These are phyloP conservation scores for Rhinocladiella similis DNA, from an alignment of 2,329 filamentous ascomycete genomes.

Conservation along the genomic window DNA sequence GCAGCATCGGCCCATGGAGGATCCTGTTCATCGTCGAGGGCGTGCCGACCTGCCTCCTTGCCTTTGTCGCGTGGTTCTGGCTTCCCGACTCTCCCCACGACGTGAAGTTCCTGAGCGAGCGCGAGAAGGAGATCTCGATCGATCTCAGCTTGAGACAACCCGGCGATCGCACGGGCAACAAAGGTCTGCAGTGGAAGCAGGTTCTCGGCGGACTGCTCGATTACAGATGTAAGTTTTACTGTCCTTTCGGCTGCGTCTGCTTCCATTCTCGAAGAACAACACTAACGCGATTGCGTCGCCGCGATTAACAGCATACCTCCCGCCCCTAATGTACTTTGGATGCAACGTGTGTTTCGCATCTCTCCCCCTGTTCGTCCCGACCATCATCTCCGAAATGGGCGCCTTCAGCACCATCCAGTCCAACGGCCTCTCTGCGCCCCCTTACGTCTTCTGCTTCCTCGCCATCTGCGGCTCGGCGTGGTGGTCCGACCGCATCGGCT, in stretches of 20 bases:
- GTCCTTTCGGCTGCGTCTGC: slow-evolving; percentile 13
- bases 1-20: slow-evolving; percentile 62
- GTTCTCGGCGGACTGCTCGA: slow-evolving; percentile 47
- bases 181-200: slow-evolving; percentile 47
- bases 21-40: slow-evolving; percentile 67
- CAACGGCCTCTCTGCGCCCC: slow-evolving; percentile 71
- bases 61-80: slow-evolving; percentile 54
- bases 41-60: slow-evolving; percentile 58
- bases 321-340: slow-evolving; percentile 61
- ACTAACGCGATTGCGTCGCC: too few species aligned
- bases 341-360: slow-evolving; percentile 67
- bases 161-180: slow-evolving; percentile 26
- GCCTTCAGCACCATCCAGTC: slow-evolving; percentile 62
- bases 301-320: slow-evolving; percentile 21
- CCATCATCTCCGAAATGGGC: slow-evolving; percentile 66
- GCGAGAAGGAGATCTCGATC: slow-evolving; percentile 37
- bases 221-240: slow-evolving; percentile 47
- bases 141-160: slow-evolving; percentile 28
- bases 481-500: slow-evolving; percentile 63
- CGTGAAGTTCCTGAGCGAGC: slow-evolving; percentile 43
- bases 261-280: neutral
- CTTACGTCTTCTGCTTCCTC: slow-evolving; percentile 69
- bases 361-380: slow-evolving; percentile 65
- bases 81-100: slow-evolving; percentile 47
- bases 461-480: slow-evolving; percentile 62